Base-by-base conservation (phyloP, 306 rosid genomes). In the Styphnolobium japonicum region DNA sequence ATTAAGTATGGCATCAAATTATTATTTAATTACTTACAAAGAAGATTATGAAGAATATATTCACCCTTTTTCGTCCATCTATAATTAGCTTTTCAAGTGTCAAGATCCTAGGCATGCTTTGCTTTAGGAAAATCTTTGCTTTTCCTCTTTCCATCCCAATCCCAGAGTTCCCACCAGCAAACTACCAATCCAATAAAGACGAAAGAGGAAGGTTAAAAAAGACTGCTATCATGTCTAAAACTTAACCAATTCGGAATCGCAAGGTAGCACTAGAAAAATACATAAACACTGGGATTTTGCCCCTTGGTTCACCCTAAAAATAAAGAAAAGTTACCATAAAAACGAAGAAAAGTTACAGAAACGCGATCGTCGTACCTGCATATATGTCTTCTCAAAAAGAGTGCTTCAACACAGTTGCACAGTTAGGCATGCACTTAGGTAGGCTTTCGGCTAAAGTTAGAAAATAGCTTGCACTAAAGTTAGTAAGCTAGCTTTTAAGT, bases 191-290 rank as follows among this genome's bases (percentile, higher is more conserved):
- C 45, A 14, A 70, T 5, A 40, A 49, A 69, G 34, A 71, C 36
- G 5, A 70, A 62, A 25, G 3, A 83, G 61, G 67, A 70, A 84
- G 79, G 55, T 75, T 66, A 49, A 69, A 51, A 80, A 46, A 57
- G 63, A 49, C 33, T 25, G 61, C 53, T 43, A 69, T 81, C 80
- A 71, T 67, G 62, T 67, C 80, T 3, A 7, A 80, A 67, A 53
- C 49, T 51, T 11, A 39, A 18, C 57, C 37, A 46, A 40, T 27
- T 25, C 23, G 12, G 46, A 65, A 27, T 56, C 16, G 23, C 29
- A 67, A 27, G 5, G 45, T 23, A 68, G 67, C 19, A 40, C 84
- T 56, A 12, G 9, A 21, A 31, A 62, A 14, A 56, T 15, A 21
- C 57, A 16, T 16, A 25, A 34, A 29, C 33, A 18, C 65, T 4